Evolutionary conservation across 163 green algal species (phyloP).

Genomic region (Coccomyxa subellipsoidea): DNA sequence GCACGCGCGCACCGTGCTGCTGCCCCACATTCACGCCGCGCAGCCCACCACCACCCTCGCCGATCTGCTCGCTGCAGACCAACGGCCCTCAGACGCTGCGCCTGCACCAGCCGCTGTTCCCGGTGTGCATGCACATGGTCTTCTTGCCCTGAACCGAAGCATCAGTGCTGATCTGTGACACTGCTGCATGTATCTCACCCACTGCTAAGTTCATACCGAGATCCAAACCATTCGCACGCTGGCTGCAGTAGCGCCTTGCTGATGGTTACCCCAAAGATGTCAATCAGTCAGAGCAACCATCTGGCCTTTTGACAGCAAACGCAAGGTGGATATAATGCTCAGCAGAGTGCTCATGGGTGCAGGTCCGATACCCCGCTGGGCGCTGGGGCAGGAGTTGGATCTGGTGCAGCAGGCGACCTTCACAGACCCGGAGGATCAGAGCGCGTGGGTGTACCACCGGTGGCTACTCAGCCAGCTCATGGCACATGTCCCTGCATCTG

Average conservation of each 20-base stretch:
- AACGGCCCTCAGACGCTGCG: neutral
- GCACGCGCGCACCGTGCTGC: slow-evolving; percentile 84
- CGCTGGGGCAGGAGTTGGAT: slow-evolving; percentile 87
- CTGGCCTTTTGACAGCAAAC: too few relatives aligned
- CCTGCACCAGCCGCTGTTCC: neutral
- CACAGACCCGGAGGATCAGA: slow-evolving; percentile 86
- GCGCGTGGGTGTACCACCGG: slow-evolving; percentile 83
- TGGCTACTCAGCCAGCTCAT: slow-evolving; percentile 59
- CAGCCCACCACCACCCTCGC: neutral
- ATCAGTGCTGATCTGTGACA: neutral
- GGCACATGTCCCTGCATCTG: neutral
- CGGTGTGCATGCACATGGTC: neutral
- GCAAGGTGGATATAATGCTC: neutral
- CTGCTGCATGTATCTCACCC: neutral
- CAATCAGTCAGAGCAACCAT: neutral
- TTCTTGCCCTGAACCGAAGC: neutral
- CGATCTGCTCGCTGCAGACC: slow-evolving; percentile 1
- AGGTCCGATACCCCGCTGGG: slow-evolving; percentile 49
- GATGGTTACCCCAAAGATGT: neutral
- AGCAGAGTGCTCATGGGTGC: neutral
- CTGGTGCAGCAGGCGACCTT: slow-evolving; percentile 89
- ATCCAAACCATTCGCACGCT: too few relatives aligned
- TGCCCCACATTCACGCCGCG: slow-evolving; percentile 37
- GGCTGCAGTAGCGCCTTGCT: too few relatives aligned
- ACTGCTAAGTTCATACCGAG: neutral